A percentile compares a stretch with the other conserved stretches of the same genome.
Conservation (phyloP, 1,139 yeast genomes). For the Kazachstania sp. region DNA sequence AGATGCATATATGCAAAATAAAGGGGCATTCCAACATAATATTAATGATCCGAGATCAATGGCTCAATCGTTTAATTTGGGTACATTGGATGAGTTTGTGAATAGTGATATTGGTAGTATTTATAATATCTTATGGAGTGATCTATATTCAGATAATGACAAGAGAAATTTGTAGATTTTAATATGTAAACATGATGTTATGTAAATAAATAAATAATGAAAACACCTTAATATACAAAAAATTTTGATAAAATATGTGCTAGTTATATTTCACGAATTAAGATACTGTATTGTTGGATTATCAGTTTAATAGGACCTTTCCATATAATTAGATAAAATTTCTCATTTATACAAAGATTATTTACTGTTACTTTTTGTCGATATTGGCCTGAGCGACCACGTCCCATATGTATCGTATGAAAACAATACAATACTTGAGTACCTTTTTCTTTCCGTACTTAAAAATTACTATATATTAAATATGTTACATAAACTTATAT, state of each 20-base stretch:
- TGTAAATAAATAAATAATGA: neutral
- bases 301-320: no score
- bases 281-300: no score
- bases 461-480: neutral
- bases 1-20: neutral
- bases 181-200: neutral
- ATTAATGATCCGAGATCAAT: neutral
- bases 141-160: slow-evolving; percentile 16
- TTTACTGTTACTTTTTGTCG: no score
- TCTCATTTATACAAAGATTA: no score
- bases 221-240: neutral
- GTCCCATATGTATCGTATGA: no score
- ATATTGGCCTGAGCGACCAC: no score
- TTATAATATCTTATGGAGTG: slow-evolving; percentile 27
- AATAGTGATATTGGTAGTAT: slow-evolving; percentile 26
- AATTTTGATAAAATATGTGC: no score
- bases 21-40: neutral
- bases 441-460: no score
- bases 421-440: no score
- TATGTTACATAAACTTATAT: neutral
- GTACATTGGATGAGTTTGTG: slow-evolving; percentile 29
- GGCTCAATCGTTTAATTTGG: slow-evolving; percentile 19
- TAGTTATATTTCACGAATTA: no score
- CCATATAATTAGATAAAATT: no score
- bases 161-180: neutral